Percentiles rank a stretch among this genome's conserved stretches.
phyloP scores from a whole-genome alignment of 371 early-diverging fungal species.

The Syncephalis fuscata region DNA sequence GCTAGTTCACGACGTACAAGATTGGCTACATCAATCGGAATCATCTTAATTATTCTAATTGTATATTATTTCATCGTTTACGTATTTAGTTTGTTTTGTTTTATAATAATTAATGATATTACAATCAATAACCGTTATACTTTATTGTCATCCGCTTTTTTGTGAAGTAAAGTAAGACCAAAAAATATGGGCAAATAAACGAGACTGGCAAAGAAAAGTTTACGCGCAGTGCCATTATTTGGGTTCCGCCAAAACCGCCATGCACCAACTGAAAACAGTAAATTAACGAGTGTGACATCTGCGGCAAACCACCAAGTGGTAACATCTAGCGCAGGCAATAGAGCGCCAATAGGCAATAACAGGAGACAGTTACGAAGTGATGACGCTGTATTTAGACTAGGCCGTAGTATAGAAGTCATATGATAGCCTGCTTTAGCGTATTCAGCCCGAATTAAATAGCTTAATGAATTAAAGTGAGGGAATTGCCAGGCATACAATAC shows the following conservation, averaged over 20 bases:
- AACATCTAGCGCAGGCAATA: conserved; percentile 50
- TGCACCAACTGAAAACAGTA: conserved; percentile 45
- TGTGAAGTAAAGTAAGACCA: conserved; percentile 77
- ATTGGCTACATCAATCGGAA: no score
- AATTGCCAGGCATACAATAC: conserved; percentile 94
- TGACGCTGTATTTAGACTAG: conserved; percentile 74
- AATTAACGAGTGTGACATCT: conserved; percentile 63
- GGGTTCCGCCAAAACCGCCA: conserved; percentile 56
- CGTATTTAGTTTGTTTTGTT: no score
- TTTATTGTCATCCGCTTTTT: no score
- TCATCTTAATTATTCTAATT: no score
- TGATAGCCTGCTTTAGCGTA: conserved; percentile 94
- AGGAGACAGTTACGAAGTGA: conserved; percentile 67
- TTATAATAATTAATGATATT: no score
- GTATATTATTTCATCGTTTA: no score
- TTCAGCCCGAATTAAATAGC: conserved; percentile 82
- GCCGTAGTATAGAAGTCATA: conserved; percentile 86
- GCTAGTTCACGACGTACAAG: no score
- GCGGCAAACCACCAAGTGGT: conserved; percentile 65
- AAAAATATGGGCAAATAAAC: conserved; percentile 75
- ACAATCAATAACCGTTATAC: no score
- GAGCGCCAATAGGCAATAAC: conserved; percentile 62
- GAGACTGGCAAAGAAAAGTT: conserved; percentile 79
- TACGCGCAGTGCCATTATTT: conserved; percentile 65
- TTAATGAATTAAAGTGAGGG: conserved; percentile 91